Evolutionary conservation across 169 alveolate species (phyloP).

Genomic region (Babesia bigemina): DNA sequence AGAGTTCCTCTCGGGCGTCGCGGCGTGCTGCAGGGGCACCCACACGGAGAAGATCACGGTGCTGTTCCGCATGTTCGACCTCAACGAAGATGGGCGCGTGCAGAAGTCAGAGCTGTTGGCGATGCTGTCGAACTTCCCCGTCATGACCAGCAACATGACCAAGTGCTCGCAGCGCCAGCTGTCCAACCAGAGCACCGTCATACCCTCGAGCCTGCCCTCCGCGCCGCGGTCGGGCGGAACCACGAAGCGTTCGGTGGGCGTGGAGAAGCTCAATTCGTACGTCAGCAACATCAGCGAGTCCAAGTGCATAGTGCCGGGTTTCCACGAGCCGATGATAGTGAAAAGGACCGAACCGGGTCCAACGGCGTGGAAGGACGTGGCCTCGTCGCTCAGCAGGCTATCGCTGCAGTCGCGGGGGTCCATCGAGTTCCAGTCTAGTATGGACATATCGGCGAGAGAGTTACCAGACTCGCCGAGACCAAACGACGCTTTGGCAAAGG

Average conservation of each 20-base stretch:
- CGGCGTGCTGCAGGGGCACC: slow-evolving; percentile 87
- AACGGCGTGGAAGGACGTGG: neutral
- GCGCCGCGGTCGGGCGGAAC: neutral
- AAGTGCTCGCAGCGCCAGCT: slow-evolving; percentile 2
- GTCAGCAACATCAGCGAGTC: neutral
- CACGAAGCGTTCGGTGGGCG: neutral
- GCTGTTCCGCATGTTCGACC: slow-evolving; percentile 83
- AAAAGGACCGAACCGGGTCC: neutral
- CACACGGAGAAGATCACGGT: slow-evolving; percentile 81
- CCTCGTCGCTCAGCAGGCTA: slow-evolving; percentile 17
- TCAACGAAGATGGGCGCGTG: slow-evolving; percentile 78
- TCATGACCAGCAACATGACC: slow-evolving; percentile 68
- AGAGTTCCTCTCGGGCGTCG: slow-evolving; percentile 82
- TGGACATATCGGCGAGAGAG: neutral
- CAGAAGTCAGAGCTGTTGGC: slow-evolving; percentile 84
- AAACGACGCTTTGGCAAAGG: neutral
- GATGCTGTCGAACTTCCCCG: slow-evolving; percentile 85
- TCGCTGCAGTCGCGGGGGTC: slow-evolving; percentile 12
- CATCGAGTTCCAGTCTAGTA: neutral
- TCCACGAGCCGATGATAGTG: neutral
- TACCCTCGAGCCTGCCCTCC: no score
- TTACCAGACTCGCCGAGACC: neutral
- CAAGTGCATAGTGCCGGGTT: neutral
- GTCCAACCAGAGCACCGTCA: neutral
- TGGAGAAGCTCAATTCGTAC: neutral